phyloP scores from a whole-genome alignment of 352 stramenopile genomes.

The Phytophthora pseudosyringae region DNA sequence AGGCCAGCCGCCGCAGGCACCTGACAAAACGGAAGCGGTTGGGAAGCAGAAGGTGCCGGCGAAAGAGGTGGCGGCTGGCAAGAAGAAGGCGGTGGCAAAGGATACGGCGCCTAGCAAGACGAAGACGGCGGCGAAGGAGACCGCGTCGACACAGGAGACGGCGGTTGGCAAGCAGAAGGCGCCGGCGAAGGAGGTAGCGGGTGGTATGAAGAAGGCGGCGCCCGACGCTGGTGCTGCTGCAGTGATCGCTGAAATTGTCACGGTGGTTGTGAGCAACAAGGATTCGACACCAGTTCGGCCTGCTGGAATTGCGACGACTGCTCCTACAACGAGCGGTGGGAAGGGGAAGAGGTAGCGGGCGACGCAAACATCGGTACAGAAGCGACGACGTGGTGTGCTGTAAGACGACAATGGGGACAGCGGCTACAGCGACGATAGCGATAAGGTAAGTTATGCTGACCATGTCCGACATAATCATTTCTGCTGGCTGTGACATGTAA shows the following conservation, averaged over 20 bases:
- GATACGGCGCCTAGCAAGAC: too few species aligned
- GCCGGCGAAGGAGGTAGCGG: too few species aligned
- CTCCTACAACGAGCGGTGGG: not conserved
- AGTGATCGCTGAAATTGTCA: not conserved
- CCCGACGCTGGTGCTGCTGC: not conserved
- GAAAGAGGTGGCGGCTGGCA: not conserved
- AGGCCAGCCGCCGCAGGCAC: too few species aligned
- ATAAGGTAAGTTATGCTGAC: slow-evolving; percentile 1
- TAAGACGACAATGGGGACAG: not conserved
- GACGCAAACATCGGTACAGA: not conserved
- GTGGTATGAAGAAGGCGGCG: too few species aligned
- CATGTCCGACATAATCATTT: not conserved
- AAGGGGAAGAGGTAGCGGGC: not conserved
- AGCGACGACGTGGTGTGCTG: slow-evolving; percentile 4
- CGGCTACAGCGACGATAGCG: not conserved
- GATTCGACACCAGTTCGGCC: not conserved
- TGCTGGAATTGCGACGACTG: not conserved
- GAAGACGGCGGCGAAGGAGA: too few species aligned
- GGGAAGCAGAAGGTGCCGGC: not conserved
- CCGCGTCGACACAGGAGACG: too few species aligned
- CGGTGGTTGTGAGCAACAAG: not conserved
- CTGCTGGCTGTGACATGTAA: not conserved
- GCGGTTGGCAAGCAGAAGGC: too few species aligned
- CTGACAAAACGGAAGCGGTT: too few species aligned
- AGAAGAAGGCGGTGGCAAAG: too few species aligned